Base-by-base conservation (phyloP, 805 yeast genomes). In the Brettanomyces sp. region DNA sequence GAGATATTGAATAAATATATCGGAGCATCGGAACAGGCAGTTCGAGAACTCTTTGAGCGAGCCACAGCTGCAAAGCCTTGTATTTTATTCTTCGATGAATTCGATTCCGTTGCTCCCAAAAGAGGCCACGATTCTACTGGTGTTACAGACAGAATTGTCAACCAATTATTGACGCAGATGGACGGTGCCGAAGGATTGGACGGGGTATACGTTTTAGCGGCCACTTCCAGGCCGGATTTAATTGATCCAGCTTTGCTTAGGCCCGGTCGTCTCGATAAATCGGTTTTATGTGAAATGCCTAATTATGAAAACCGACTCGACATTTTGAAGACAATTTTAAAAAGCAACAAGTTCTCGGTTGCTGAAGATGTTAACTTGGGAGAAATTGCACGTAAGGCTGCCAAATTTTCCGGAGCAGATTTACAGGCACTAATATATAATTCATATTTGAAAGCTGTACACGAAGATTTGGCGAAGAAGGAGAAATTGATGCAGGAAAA, bases 111-210 rank as follows among this genome's bases (percentile, higher is more conserved):
- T 58, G 97, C 98, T 0, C 98, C 98, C 1, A 90, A 90, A 61
- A 82, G 98, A 73, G 98, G 98, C 2, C 97, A 90, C 57, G 99
- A 91, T 60, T 86, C 95, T 1, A 90, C 98, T 0, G 98, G 98
- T 47, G 98, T 93, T 4, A 93, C 98, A 3, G 99, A 93, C 62
- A 75, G 99, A 55, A 96, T 93, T 37, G 99, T 93, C 24, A 93
- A 93, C 65, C 99, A 93, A 60, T 77, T 93, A 79, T 74, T 93
- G 56, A 93, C 99, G 0, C 97, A 93, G 61, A 90, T 93, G 96
- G 99, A 93, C 64, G 99, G 99, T 67, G 98, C 98, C 1, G 98
- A 93, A 63, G 97, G 98, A 0, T 69, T 90, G 28, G 97, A 90
- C 56, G 97, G 98, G 3, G 98, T 93, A 2, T 91, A 93, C 60